Percentiles rank a stretch among this genome's conserved stretches.
Conservation (phyloP, 2,329 filamentous ascomycete species). For the Aspergillus brunneoviolaceus region DNA sequence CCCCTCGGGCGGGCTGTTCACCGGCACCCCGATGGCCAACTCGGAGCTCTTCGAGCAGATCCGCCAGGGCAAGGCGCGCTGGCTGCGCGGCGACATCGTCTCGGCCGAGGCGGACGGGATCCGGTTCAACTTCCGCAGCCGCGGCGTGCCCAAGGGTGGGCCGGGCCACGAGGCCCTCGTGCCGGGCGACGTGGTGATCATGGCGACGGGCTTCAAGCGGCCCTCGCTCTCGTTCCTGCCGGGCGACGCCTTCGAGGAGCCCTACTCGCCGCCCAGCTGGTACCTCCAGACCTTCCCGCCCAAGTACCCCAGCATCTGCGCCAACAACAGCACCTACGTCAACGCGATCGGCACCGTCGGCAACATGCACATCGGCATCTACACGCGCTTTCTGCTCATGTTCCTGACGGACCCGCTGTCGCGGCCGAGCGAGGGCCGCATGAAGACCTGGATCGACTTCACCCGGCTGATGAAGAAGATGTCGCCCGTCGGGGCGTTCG, state of each 20-base stretch:
- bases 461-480: slow-evolving; percentile 68
- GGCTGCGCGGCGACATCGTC: slow-evolving; percentile 78
- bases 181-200: slow-evolving; percentile 72
- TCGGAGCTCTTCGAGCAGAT: slow-evolving; percentile 75
- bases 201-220: slow-evolving; percentile 79
- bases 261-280: slow-evolving; percentile 80
- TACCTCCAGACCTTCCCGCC: slow-evolving; percentile 86
- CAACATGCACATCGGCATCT: slow-evolving; percentile 88
- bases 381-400: slow-evolving; percentile 82
- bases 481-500: slow-evolving; percentile 73
- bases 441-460: slow-evolving; percentile 85
- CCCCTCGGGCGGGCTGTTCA: slow-evolving; percentile 72
- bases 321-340: slow-evolving; percentile 81
- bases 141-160: slow-evolving; percentile 73
- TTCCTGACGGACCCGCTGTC: slow-evolving; percentile 78
- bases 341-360: slow-evolving; percentile 78
- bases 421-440: slow-evolving; percentile 69
- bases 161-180: slow-evolving; percentile 67
- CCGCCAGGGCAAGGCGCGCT: slow-evolving; percentile 68
- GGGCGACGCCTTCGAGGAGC: slow-evolving; percentile 67
- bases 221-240: slow-evolving; percentile 74
- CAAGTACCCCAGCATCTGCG: slow-evolving; percentile 68
- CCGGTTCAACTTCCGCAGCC: slow-evolving; percentile 67
- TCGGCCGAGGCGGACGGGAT: slow-evolving; percentile 64
- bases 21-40: slow-evolving; percentile 84